Conservation (phyloP, 805 yeast species). For the Starmerella stigmatis region DNA sequence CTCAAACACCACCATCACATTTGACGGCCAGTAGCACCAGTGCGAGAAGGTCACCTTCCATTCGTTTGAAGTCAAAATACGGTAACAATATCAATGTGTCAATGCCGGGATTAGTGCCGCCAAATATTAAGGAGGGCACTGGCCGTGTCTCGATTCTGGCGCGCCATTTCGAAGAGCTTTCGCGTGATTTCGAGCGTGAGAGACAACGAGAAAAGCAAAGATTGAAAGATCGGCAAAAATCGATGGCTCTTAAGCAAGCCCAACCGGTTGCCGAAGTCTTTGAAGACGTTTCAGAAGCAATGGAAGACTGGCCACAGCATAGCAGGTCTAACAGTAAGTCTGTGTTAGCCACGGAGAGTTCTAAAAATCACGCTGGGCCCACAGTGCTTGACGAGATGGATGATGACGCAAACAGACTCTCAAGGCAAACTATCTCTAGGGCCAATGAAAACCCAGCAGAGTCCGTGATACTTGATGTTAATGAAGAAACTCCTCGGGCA, state of each 20-base stretch:
- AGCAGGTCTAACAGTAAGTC: not conserved
- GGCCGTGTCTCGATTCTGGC: conserved; percentile 32
- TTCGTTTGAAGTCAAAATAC: conserved; percentile 18
- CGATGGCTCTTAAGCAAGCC: conserved; percentile 62
- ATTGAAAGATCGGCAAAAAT: conserved; percentile 45
- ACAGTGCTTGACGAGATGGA: conserved; percentile 3
- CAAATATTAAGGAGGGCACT: conserved; percentile 1
- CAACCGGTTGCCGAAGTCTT: conserved; percentile 87
- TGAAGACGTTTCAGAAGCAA: conserved; percentile 67
- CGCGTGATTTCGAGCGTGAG: conserved; percentile 77
- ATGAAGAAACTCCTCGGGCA: not conserved
- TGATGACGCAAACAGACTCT: conserved; percentile 8
- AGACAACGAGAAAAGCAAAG: conserved; percentile 68
- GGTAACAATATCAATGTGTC: conserved; percentile 21
- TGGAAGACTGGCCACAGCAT: conserved; percentile 25
- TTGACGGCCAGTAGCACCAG: not conserved
- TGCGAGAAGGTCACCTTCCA: conserved; percentile 7
- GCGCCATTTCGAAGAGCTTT: conserved; percentile 67
- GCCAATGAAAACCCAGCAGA: conserved; percentile 1
- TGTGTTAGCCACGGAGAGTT: not conserved
- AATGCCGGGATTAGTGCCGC: conserved; percentile 43
- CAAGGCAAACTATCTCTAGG: not conserved
- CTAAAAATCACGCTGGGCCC: too few species aligned
- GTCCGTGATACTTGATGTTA: not conserved
- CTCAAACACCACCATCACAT: not conserved